Base-by-base conservation (phyloP, 192 early-diverging fungal species). In the Lunasporangiospora selenospora region DNA sequence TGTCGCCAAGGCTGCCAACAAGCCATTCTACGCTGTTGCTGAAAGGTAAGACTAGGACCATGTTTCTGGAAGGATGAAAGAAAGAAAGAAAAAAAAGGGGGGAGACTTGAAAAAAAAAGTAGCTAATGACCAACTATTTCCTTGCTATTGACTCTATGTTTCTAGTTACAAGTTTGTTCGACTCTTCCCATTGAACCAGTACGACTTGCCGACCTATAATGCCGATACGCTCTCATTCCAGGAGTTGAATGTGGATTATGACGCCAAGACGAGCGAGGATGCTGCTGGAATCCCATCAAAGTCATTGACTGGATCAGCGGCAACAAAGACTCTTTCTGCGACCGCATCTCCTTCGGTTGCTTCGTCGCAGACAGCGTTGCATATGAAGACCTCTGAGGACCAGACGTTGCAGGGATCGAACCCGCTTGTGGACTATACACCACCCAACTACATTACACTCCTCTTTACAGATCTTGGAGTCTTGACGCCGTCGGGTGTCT, bases 111-210 rank as follows among this genome's bases (percentile, higher is more conserved):
- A n/a, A n/a, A n/a, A n/a, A n/a, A n/a, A n/a, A n/a, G n/a, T n/a
- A 21, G 21, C 44, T 46, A 46, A 50, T 15, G 16, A 46, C 13
- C 48, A 16, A 21, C 13, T 52, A 21, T 12, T 34, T 8, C 52
- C 6, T 52, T 37, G 6, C 41, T 45, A 23, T 69, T 27, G 29
- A 8, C 23, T 49, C 39, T n/a, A n/a, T 49, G n/a, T 71, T 38
- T n/a, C 2, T 60, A 92, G 89, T 67, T 97, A 95, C 80, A 99
- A 99, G 80, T 98, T 99, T 82, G 94, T 97, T 30, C 89, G 90
- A 55, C 65, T 96, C 34, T 99, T 93, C 62, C 98, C 98, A 32
- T 84, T 99, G 38, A 93, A 91, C 71, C 98, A 99, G 75, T 89
- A 92, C 62, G 96, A 99, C 75, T 83, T 99, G 19, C 93, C 93